phyloP scores from a whole-genome alignment of 2,329 filamentous ascomycete genomes.

The Septoria petroselini region DNA sequence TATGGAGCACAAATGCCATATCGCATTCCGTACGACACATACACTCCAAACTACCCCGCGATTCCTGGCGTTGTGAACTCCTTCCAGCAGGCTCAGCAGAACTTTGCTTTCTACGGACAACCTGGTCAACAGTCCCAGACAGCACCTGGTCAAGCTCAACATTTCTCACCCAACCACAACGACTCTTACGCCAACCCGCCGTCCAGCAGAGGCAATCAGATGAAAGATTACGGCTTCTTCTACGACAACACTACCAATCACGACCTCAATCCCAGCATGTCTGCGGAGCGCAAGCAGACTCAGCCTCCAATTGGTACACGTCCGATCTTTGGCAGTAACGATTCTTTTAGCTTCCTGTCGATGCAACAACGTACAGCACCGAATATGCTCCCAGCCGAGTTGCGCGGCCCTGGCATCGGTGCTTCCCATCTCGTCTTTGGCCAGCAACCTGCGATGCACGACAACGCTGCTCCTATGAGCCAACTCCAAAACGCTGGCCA shows the following conservation, averaged over 20 bases:
- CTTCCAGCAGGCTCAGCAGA: slow-evolving; percentile 22
- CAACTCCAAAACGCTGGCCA: background rate
- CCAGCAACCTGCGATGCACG: background rate
- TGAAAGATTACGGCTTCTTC: slow-evolving; percentile 25
- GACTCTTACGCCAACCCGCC: slow-evolving; percentile 2
- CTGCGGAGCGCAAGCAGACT: slow-evolving; percentile 7
- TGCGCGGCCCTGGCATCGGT: too few species aligned
- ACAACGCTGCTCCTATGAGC: background rate
- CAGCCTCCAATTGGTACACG: slow-evolving; percentile 24
- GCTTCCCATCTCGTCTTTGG: background rate
- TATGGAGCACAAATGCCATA: slow-evolving; percentile 38
- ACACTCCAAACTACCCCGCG: slow-evolving; percentile 35
- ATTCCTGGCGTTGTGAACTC: slow-evolving; percentile 36
- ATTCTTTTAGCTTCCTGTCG: background rate
- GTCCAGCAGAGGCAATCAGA: slow-evolving; percentile 8
- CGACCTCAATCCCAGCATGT: background rate
- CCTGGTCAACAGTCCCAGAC: slow-evolving; percentile 1
- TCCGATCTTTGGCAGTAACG: slow-evolving; percentile 16
- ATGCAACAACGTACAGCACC: background rate
- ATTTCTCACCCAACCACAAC: slow-evolving; percentile 6
- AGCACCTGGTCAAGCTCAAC: background rate
- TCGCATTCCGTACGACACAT: slow-evolving; percentile 34
- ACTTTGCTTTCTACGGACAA: slow-evolving; percentile 13
- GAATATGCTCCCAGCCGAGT: background rate
- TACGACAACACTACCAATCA: slow-evolving; percentile 13